phyloP scores from a whole-genome alignment of 805 yeast genomes.

The Saccharomycopsis microspora region DNA sequence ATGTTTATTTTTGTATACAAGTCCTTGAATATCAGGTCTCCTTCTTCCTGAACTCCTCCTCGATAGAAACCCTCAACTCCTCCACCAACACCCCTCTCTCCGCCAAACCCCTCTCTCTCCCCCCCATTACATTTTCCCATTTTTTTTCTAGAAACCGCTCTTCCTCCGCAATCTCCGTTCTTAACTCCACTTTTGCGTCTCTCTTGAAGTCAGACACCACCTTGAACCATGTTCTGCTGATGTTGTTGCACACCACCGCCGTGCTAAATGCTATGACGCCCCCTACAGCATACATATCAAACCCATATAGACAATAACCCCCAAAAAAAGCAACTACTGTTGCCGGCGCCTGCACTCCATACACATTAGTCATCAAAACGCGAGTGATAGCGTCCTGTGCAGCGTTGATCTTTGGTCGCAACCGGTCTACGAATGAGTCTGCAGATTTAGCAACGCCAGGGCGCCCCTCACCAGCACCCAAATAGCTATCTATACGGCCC shows the following conservation, averaged over 20 bases:
- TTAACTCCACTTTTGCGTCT: neutral
- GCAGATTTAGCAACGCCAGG: neutral
- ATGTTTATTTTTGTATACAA: neutral
- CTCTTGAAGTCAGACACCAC: slow-evolving; percentile 7
- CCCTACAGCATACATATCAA: slow-evolving; percentile 7
- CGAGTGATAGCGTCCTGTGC: slow-evolving; percentile 8
- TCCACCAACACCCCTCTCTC: neutral
- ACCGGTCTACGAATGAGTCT: neutral
- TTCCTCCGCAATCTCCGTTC: slow-evolving; percentile 5
- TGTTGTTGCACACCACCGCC: slow-evolving; percentile 12
- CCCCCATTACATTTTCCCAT: slow-evolving; percentile 1
- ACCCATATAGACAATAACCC: slow-evolving; percentile 12
- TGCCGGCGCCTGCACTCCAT: slow-evolving; percentile 14
- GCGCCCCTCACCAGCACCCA: neutral
- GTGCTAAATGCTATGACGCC: slow-evolving; percentile 7
- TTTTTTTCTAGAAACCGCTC: slow-evolving; percentile 1
- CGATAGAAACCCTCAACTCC: slow-evolving; percentile 5
- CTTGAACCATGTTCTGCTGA: slow-evolving; percentile 6
- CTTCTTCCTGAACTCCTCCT: neutral
- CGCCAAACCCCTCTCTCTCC: neutral
- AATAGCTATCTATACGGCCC: slow-evolving; percentile 10
- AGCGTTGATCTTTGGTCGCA: slow-evolving; percentile 5
- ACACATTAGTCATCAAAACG: slow-evolving; percentile 7
- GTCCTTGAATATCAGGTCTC: too few species aligned
- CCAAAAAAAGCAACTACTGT: slow-evolving; percentile 5